Evolutionary conservation across 768 basidiomycete genomes (phyloP).

Genomic region (Tylopilus plumbeoviolaceoides): DNA sequence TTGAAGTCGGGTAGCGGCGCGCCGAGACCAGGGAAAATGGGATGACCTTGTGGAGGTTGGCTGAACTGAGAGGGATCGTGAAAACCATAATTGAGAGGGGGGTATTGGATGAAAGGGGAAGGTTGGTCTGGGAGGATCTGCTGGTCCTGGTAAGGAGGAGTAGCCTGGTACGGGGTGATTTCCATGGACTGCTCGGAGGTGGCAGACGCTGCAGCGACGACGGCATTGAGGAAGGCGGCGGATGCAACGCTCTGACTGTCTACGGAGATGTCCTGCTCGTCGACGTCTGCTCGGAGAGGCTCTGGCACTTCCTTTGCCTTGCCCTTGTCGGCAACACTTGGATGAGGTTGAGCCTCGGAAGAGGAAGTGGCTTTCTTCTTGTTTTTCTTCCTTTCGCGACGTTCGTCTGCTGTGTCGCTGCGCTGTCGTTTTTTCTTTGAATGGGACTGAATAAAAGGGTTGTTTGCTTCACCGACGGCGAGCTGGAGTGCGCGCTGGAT

Average conservation of each 20-base stretch:
- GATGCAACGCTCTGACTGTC: constrained; percentile 46
- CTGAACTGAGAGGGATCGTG: constrained; percentile 27
- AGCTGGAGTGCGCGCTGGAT: constrained; percentile 50
- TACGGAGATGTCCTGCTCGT: constrained; percentile 16
- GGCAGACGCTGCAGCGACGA: constrained; percentile 61
- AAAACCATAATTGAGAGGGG: constrained; percentile 28
- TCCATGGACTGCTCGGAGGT: constrained; percentile 36
- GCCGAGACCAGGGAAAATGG: constrained; percentile 20
- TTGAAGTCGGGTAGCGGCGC: constrained; percentile 34
- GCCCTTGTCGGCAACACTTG: constrained; percentile 29
- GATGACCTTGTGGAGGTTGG: constrained; percentile 26
- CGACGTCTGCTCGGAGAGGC: constrained; percentile 31
- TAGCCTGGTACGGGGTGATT: constrained; percentile 25
- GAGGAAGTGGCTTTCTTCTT: constrained; percentile 20
- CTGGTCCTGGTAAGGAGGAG: constrained; percentile 34
- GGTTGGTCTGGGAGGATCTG: constrained; percentile 27
- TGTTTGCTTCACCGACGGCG: constrained; percentile 44
- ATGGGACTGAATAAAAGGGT: constrained; percentile 31
- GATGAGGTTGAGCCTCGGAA: neutral
- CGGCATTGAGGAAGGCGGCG: constrained; percentile 57
- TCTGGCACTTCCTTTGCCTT: constrained; percentile 33
- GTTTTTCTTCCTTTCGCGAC: constrained; percentile 34
- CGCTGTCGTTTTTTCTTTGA: constrained; percentile 36
- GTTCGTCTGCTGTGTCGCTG: constrained; percentile 10
- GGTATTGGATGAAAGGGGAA: constrained; percentile 27